Conservation (phyloP, 148 eudicot species). For the Camellia granthamiana region DNA sequence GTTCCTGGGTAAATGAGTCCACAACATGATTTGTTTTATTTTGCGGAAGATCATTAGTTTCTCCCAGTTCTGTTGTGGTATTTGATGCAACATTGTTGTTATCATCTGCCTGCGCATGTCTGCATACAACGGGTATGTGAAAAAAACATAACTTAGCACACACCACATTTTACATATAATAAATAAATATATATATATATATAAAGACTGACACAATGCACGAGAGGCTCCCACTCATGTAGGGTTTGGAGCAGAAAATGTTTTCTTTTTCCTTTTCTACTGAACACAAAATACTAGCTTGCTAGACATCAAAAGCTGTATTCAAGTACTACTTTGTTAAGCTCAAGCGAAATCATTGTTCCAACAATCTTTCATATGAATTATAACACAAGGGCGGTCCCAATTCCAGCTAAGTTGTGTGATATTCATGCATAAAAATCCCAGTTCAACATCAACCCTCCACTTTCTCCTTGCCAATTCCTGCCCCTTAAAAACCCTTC, state of each 20-base stretch:
- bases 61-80: slow-evolving; percentile 27
- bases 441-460: neutral
- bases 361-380: neutral
- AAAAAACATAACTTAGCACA: slow-evolving; percentile 16
- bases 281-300: neutral
- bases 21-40: slow-evolving; percentile 24
- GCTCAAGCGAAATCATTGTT: neutral
- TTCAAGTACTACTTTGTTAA: neutral
- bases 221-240: no score
- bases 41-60: slow-evolving; percentile 19
- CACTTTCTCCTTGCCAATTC: neutral
- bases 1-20: slow-evolving; percentile 25
- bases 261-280: neutral
- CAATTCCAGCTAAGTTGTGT: neutral
- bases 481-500: neutral
- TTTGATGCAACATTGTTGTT: slow-evolving; percentile 21
- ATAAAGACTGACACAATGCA: no score
- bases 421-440: neutral
- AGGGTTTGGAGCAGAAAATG: no score
- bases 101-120: slow-evolving; percentile 30
- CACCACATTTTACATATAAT: neutral
- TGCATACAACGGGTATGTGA: slow-evolving; percentile 19
- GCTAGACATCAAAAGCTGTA: neutral
- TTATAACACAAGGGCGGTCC: neutral
- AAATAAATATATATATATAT: no score